These are phyloP conservation scores for Amanita jacksonii DNA, from an alignment of 768 basidiomycete genomes.

Conservation along the genomic window DNA sequence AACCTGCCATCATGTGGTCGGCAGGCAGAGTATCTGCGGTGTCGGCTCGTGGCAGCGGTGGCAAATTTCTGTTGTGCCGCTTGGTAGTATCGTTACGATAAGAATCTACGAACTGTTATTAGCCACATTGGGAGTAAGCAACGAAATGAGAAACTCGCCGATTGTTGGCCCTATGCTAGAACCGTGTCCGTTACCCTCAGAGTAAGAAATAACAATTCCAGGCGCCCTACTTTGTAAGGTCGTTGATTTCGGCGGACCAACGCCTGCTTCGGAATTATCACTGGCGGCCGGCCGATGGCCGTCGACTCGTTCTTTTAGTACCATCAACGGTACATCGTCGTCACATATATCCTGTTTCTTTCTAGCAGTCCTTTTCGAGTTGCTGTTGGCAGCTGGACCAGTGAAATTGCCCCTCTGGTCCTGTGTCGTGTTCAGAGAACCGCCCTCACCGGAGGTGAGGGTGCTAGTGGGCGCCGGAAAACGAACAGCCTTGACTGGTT, in stretches of 20 bases:
- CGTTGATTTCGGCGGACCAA: no score
- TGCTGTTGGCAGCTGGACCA: neutral
- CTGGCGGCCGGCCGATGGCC: no score
- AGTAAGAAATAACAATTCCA: no score
- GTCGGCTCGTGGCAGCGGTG: neutral
- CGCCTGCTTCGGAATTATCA: no score
- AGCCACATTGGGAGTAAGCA: no score
- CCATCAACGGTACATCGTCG: conserved; percentile 4
- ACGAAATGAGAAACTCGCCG: no score
- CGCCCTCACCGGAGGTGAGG: no score
- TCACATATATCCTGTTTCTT: neutral
- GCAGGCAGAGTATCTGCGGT: neutral
- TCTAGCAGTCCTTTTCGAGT: neutral
- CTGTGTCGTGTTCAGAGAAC: neutral
- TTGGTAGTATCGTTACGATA: no score
- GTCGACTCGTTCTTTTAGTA: neutral
- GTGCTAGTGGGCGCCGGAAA: conserved; percentile 2
- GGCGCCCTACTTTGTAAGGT: no score
- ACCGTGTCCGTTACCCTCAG: no score
- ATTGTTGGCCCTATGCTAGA: no score
- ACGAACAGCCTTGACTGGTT: conserved; percentile 16
- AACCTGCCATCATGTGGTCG: neutral
- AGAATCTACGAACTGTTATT: no score
- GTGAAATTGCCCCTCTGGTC: neutral
- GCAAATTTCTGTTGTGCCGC: neutral